Evolutionary conservation across 208 protist species (phyloP), one percentile per base, ranked within the genome.

Genomic region (Trypanosoma vivax): DNA sequence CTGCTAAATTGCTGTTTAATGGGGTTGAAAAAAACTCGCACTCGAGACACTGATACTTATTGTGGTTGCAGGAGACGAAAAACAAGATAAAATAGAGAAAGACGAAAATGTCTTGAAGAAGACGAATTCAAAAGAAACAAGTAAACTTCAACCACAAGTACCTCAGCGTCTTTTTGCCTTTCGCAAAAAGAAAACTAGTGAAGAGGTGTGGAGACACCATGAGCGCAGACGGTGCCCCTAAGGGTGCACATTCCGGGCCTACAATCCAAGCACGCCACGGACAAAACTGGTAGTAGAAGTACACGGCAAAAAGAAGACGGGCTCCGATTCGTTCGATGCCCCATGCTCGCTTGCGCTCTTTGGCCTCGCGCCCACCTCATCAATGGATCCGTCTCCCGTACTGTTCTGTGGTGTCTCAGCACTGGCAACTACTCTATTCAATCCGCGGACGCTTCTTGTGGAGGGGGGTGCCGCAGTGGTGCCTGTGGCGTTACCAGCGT

Each of bases 231-330:
- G 23, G 16, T 40, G 30, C 16, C 19, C 0, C 23, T 13, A 1
- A 48, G 3, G 24, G 38, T 4, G 21, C 9, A 23, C 16, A 38
- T 14, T 13, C 5, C n/a, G 5, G 5, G 14, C 14, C 60, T 60
- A 78, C 38, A 78, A 24, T 21, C 71, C 50, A 28, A 78, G 57
- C 27, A 78, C 27, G 2, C 71, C 71, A 34, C 71, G 53, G 2
- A 70, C 61, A 58, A 78, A 78, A 57, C 71, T 78, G 5, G 56
- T 56, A 24, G 40, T 58, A n/a, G 71, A 35, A 29, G 67, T 40
- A 25, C 67, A 70, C 0, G 71, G 65, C 29, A 78, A 60, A 42
- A 65, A 56, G 39, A 65, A 56, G 7, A 66, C 47, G 11, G 62
- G 37, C 27, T 54, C 29, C 39, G 23, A n/a, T 28, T 52, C 37